Base-by-base conservation (phyloP, 306 rosid genomes). In the Malus domestica region DNA sequence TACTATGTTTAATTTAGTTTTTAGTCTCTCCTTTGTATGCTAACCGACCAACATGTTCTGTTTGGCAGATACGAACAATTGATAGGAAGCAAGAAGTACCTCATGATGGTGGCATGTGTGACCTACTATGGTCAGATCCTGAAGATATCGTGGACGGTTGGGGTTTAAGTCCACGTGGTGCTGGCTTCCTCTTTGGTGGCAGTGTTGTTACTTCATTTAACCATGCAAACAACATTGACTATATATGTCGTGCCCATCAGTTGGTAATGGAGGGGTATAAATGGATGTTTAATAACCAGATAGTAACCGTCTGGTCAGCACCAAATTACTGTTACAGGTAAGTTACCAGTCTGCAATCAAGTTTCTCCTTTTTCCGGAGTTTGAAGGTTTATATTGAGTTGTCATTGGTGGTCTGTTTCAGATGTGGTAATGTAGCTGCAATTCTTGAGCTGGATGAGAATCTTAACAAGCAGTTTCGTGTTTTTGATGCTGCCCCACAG, bases 21-120 rank as follows among this genome's bases (percentile, higher is more conserved):
- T 29, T 73, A 7, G 29, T 59, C 29, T 85, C 59, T 51, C 71
- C 68, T 73, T 64, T 52, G 71, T 66, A 65, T 49, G 27, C 29
- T 76, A 32, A 29, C 15, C 46, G 55, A 63, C 71, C 73, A 57
- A 78, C 74, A 30, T 64, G 61, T 70, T 70, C 54, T 73, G n/a
- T 49, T 80, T 76, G 64, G 42, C 89, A 96, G 99, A 96, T 92
- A 74, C 86, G 98, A 66, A 93, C 85, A 72, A 96, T 96, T 80
- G 99, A 96, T 79, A 90, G 98, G 79, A 96, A 96, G 85, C 99
- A 96, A 88, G 99, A 96, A 87, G 99, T 96, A 80, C 99, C 99
- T 63, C 99, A 96, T 76, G 99, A 96, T 67, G 99, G 99, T 74
- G 98, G 92, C 70, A 93, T 96, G 99, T 96, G 99, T 83, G 99